A percentile compares a stretch with the other conserved stretches of the same genome.
Conservation (phyloP, 768 basidiomycete species). For the Auriscalpium orientale region DNA sequence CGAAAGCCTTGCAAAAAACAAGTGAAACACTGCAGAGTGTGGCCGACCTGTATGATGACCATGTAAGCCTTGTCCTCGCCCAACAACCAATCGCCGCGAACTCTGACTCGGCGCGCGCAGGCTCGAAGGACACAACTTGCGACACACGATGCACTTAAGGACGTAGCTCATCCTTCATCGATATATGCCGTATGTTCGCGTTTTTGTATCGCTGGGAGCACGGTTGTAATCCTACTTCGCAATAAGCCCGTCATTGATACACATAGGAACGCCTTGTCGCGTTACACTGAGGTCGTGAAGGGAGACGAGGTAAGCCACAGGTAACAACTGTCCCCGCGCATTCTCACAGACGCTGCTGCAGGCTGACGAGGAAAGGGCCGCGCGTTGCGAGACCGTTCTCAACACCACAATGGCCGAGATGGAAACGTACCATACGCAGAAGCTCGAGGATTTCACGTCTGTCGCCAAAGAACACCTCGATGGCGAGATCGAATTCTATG, state of each 20-base stretch:
- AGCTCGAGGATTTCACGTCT: constrained; percentile 57
- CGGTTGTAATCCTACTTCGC: not conserved
- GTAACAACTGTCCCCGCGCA: not conserved
- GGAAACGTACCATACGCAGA: constrained; percentile 70
- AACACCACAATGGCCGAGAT: constrained; percentile 88
- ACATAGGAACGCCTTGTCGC: constrained; percentile 58
- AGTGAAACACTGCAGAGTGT: constrained; percentile 67
- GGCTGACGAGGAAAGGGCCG: constrained; percentile 57
- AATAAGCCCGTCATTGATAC: constrained; percentile 64
- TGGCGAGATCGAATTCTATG: constrained; percentile 68
- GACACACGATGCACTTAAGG: constrained; percentile 71
- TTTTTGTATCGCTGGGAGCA: not conserved
- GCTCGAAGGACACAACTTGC: constrained; percentile 64
- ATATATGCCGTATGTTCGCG: constrained; percentile 50
- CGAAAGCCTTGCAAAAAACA: constrained; percentile 71
- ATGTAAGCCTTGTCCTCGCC: constrained; percentile 37
- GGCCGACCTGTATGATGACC: constrained; percentile 73
- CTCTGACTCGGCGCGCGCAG: constrained; percentile 27
- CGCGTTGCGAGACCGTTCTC: constrained; percentile 80
- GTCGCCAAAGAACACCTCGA: constrained; percentile 65
- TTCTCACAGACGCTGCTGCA: constrained; percentile 19
- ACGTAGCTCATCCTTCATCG: constrained; percentile 66
- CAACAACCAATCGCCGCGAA: no score
- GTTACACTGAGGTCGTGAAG: constrained; percentile 50
- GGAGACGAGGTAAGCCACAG: constrained; percentile 26